Evolutionary conservation across 1,284 basidiomycete species (phyloP).

Genomic region (Thecaphora thlaspeos): DNA sequence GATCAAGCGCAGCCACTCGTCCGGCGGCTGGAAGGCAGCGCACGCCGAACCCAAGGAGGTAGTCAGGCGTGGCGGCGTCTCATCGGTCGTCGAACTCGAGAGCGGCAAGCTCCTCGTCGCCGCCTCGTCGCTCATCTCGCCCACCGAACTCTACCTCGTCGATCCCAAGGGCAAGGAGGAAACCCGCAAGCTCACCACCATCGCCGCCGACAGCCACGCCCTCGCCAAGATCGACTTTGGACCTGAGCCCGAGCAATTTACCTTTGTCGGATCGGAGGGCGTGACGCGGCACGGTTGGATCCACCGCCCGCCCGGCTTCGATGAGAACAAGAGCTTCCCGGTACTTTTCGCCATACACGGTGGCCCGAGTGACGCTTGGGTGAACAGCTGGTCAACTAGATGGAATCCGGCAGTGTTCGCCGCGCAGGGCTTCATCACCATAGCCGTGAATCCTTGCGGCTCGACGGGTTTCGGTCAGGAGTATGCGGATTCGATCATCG

Average conservation of each 20-base stretch:
- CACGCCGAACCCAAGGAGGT: constrained; percentile 5
- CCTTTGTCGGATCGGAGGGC: constrained; percentile 18
- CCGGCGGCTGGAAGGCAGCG: not conserved
- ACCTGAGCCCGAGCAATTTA: constrained; percentile 22
- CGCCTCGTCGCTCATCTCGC: constrained; percentile 10
- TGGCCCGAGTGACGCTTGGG: constrained; percentile 48
- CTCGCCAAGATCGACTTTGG: constrained; percentile 29
- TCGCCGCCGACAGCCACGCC: constrained; percentile 5
- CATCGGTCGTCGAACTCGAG: constrained; percentile 2
- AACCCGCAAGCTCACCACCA: constrained; percentile 6
- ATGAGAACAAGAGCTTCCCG: constrained; percentile 7
- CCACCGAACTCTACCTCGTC: constrained; percentile 23
- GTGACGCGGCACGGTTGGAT: constrained; percentile 28
- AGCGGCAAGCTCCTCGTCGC: constrained; percentile 11
- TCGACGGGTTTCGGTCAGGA: constrained; percentile 42
- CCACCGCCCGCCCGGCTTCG: constrained; percentile 23
- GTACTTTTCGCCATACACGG: constrained; percentile 43
- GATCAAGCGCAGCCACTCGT: not conserved
- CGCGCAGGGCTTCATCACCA: constrained; percentile 37
- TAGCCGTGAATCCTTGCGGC: constrained; percentile 43
- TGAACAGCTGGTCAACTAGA: constrained; percentile 38
- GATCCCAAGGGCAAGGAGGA: not conserved
- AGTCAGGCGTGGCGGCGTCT: constrained; percentile 7
- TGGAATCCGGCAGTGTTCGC: constrained; percentile 48
- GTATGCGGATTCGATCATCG: constrained; percentile 40